Percentiles rank a stretch among this genome's conserved stretches.
phyloP scores from a whole-genome alignment of 148 eudicot species.

The Camellia japonica region DNA sequence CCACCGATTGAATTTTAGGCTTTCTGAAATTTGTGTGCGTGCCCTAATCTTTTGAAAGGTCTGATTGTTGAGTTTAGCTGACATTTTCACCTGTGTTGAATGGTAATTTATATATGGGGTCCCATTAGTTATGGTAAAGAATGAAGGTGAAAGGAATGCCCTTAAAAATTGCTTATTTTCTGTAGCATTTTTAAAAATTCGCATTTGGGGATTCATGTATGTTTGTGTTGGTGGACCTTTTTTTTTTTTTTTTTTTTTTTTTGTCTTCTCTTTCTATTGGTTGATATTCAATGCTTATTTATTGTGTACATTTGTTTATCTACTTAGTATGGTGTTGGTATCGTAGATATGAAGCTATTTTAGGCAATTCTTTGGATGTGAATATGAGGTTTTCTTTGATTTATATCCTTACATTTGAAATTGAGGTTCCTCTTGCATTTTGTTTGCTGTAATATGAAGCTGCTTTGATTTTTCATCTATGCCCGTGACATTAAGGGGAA shows the following conservation, averaged over 20 bases:
- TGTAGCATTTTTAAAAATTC: background rate
- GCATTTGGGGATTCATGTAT: no score
- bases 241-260: no score
- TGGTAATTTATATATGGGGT: background rate
- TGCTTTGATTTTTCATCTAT: background rate
- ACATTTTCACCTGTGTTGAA: background rate
- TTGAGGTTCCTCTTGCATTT: background rate
- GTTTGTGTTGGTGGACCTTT: no score
- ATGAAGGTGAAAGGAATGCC: background rate
- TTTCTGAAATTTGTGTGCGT: background rate
- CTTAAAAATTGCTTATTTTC: background rate
- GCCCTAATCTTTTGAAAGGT: background rate
- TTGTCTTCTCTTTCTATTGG: background rate
- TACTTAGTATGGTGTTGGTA: background rate
- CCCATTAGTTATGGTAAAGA: background rate
- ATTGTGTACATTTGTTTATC: background rate
- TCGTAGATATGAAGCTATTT: no score
- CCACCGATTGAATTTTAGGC: background rate
- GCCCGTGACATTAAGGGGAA: background rate
- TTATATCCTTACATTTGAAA: background rate
- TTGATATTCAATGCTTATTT: slow-evolving; percentile 1
- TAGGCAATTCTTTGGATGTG: background rate
- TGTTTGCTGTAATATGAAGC: background rate
- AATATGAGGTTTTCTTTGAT: background rate
- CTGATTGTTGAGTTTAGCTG: background rate